Evolutionary conservation across 2,329 filamentous ascomycete species (phyloP).

Genomic region (Fusarium fracticaudum): DNA sequence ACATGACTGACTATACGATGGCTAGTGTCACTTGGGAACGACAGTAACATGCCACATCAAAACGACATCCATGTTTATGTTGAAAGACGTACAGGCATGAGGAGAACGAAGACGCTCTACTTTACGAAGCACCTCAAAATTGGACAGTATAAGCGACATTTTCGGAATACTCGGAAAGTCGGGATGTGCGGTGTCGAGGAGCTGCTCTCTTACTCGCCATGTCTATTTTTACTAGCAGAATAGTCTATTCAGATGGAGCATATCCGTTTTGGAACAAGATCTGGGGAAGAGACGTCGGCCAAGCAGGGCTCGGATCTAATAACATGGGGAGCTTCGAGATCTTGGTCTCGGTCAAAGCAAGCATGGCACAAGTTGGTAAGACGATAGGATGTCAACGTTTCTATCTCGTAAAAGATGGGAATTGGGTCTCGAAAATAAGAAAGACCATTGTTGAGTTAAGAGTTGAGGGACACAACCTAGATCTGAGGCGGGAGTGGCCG

Average conservation of each 20-base stretch:
- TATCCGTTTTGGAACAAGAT: background rate
- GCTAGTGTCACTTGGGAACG: background rate
- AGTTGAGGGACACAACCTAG: background rate
- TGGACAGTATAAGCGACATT: background rate
- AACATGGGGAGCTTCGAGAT: background rate
- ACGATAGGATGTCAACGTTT: background rate
- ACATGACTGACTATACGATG: background rate
- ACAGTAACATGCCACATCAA: background rate
- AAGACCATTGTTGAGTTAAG: background rate
- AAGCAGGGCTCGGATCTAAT: background rate
- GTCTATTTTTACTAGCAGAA: background rate
- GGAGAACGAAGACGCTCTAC: too few species aligned
- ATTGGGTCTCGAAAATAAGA: background rate
- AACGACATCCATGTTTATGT: background rate
- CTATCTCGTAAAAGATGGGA: slow-evolving; percentile 9
- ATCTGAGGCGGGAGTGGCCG: slow-evolving; percentile 29
- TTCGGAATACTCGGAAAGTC: background rate
- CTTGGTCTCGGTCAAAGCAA: background rate
- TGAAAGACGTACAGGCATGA: background rate
- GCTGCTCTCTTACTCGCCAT: background rate
- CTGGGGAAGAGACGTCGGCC: background rate
- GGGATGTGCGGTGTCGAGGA: background rate
- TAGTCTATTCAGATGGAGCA: background rate
- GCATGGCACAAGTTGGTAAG: background rate
- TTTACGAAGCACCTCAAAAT: background rate